phyloP scores from a whole-genome alignment of 805 yeast species.

The Starmerella cellae region DNA sequence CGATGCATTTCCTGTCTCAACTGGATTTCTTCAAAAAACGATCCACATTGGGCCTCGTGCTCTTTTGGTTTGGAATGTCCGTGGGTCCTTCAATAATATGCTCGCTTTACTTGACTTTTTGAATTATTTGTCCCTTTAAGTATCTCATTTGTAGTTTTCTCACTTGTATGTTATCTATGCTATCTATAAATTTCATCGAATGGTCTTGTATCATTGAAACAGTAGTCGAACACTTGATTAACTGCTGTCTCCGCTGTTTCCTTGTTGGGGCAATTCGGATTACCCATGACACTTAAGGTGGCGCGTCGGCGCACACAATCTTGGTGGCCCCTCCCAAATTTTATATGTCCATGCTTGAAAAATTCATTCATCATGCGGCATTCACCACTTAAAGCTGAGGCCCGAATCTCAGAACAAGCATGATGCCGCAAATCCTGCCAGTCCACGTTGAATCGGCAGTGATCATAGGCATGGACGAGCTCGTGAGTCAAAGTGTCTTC shows the following conservation, averaged over 20 bases:
- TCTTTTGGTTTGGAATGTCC: conserved; percentile 87
- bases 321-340: conserved; percentile 73
- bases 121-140: conserved; percentile 4
- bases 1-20: conserved; percentile 53
- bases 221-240: conserved; percentile 78
- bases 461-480: conserved; percentile 84
- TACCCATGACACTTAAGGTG: conserved; percentile 63
- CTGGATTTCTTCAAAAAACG: conserved; percentile 43
- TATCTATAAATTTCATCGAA: conserved; percentile 79
- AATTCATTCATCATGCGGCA: conserved; percentile 84
- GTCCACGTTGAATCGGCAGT: conserved; percentile 74
- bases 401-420: conserved; percentile 93
- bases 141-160: too few species aligned
- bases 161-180: neutral
- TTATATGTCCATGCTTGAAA: conserved; percentile 36
- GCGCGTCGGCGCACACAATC: conserved; percentile 86
- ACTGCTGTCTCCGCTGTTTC: conserved; percentile 70
- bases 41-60: conserved; percentile 56
- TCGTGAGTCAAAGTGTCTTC: conserved; percentile 92
- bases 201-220: conserved; percentile 91
- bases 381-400: conserved; percentile 86
- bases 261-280: conserved; percentile 63
- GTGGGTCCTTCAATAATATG: conserved; percentile 83
- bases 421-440: conserved; percentile 79
- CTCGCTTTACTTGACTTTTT: conserved; percentile 67